phyloP scores from a whole-genome alignment of 495 filamentous ascomycete genomes.

The Penicillium fimorum region DNA sequence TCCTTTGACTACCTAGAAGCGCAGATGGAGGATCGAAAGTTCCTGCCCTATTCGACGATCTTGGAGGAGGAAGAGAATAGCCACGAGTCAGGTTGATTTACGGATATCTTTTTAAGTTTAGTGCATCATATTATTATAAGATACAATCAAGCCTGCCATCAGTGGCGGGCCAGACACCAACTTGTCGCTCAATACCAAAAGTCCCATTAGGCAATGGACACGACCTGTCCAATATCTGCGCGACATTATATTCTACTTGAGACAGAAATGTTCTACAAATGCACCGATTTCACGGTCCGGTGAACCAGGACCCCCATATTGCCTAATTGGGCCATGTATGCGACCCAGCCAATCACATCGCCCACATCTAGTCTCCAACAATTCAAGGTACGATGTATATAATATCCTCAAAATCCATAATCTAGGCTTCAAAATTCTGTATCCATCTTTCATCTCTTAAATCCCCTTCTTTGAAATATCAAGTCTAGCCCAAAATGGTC shows the following conservation, averaged over 20 bases:
- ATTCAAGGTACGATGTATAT: neutral
- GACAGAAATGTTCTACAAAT: neutral
- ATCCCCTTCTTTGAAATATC: neutral
- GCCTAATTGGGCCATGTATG: constrained; percentile 5
- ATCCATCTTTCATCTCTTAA: neutral
- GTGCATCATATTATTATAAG: neutral
- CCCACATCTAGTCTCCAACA: neutral
- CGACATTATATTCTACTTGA: neutral
- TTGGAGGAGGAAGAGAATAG: constrained; percentile 61
- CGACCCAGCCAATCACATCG: constrained; percentile 7
- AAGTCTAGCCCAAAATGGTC: constrained; percentile 51
- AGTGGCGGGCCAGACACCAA: neutral
- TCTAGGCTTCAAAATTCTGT: neutral
- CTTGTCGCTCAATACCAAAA: neutral
- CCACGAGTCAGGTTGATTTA: constrained; percentile 23
- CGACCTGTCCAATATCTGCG: neutral
- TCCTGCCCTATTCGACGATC: constrained; percentile 56
- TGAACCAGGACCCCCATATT: neutral
- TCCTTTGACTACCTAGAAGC: constrained; percentile 38
- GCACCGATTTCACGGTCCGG: neutral
- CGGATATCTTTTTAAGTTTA: neutral
- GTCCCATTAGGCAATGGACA: neutral
- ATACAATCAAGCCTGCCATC: neutral
- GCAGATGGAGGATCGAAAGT: constrained; percentile 33
- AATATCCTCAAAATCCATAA: neutral